Base-by-base conservation (phyloP, 2,329 filamentous ascomycete species). In the Trichoderma afroharzianum region DNA sequence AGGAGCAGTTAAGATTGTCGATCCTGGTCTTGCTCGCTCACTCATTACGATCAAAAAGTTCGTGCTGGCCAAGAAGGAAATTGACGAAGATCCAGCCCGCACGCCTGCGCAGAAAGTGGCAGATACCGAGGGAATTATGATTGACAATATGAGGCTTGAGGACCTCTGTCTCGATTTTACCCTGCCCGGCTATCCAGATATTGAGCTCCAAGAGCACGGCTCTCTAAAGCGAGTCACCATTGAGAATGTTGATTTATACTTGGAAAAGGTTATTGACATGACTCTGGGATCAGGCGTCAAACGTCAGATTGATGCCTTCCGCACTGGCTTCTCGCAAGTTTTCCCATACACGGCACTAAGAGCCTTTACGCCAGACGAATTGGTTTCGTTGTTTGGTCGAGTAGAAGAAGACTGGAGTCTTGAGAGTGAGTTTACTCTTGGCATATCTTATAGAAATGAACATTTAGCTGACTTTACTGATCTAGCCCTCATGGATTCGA, bases 401-500 rank as follows among this genome's bases (percentile, higher is more conserved):
- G 91, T 94, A 5, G 93, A 98, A 8, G 96, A 99, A 79, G 96
- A 99, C 80, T 99, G 96, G 96, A 94, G 93, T 26, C 91, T 99
- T 75, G 95, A 98, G 80, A 99, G 93, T 96, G 88, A 87, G 93
- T 43, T 39, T 86, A 70, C 33, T 21, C 55, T 72, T 50, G 74
- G 8, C 15, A 67, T 26, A 12, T 6, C 15, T 43, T n/a, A 50
- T 3, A 9, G 8, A 36, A 21, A 28, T 32, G n/a, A 6, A n/a
- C 18, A n/a, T 15, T 21, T 30, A 15, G 30, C 57, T 59, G 57
- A 71, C 53, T 73, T 77, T 63, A 18, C n/a, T 14, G 32, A 72
- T 61, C 57, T 72, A 96, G 93, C 96, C 72, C 89, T 99, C 53
- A 97, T 97, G 89, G 96, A 99, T 79, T 98, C 95, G 0, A 95